Percentiles rank a stretch among this genome's conserved stretches.
Evolutionary conservation across 768 basidiomycete genomes (phyloP).

Genomic region (Termitomyces sp.): DNA sequence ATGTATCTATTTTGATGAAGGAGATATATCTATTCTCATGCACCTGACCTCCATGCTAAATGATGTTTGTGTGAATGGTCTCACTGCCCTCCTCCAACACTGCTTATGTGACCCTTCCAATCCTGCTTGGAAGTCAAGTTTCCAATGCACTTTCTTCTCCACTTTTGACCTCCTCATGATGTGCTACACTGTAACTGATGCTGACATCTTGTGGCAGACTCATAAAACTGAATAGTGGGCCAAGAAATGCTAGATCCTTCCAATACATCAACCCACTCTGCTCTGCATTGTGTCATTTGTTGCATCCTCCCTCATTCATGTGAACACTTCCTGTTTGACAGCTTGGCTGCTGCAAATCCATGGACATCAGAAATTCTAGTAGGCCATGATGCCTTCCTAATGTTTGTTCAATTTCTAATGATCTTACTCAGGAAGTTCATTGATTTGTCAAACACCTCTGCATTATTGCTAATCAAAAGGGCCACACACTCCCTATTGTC

Average conservation of each 20-base stretch:
- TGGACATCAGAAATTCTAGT: slow-evolving; percentile 15
- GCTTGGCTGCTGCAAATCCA: slow-evolving; percentile 14
- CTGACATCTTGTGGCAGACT: slow-evolving; percentile 19
- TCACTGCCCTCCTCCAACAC: no score
- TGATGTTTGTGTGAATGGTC: no score
- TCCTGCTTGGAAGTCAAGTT: neutral
- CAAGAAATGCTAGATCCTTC: slow-evolving; percentile 32
- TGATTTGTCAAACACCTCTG: slow-evolving; percentile 8
- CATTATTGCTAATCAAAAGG: slow-evolving; percentile 6
- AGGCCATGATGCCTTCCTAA: neutral
- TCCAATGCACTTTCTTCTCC: slow-evolving; percentile 12
- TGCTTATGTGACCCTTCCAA: neutral
- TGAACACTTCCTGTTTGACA: slow-evolving; percentile 28
- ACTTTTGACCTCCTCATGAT: slow-evolving; percentile 19
- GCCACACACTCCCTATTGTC: slow-evolving; percentile 1
- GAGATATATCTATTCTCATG: slow-evolving; percentile 9
- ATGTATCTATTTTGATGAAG: neutral
- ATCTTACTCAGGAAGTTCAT: slow-evolving; percentile 8
- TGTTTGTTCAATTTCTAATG: no score
- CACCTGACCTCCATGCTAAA: neutral
- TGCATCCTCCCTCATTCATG: slow-evolving; percentile 11
- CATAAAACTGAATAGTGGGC: slow-evolving; percentile 25
- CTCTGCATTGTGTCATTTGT: slow-evolving; percentile 32
- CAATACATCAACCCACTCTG: slow-evolving; percentile 25
- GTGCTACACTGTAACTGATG: slow-evolving; percentile 16